A percentile compares a stretch with the other conserved stretches of the same genome.
These are phyloP conservation scores for Penicillium sp. DNA, from an alignment of 2,329 filamentous ascomycete genomes.

Conservation along the genomic window DNA sequence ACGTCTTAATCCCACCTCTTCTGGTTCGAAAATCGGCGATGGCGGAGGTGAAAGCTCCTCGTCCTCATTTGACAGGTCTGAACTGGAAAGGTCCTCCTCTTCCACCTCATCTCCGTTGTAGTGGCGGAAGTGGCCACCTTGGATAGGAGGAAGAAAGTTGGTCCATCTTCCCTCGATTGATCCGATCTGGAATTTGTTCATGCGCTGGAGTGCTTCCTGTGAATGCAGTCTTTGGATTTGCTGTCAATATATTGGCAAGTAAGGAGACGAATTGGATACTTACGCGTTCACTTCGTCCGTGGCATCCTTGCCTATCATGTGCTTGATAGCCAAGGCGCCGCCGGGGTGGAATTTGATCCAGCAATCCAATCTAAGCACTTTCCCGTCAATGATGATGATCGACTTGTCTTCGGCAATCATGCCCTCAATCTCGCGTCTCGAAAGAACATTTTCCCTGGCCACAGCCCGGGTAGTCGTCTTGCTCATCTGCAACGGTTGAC, in stretches of 20 bases:
- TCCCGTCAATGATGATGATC: constrained; percentile 75
- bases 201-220: constrained; percentile 67
- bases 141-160: constrained; percentile 88
- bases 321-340: constrained; percentile 79
- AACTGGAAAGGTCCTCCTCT: constrained; percentile 33
- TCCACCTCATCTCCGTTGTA: constrained; percentile 48
- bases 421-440: constrained; percentile 60
- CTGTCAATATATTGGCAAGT: not conserved
- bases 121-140: constrained; percentile 74
- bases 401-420: constrained; percentile 75
- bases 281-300: constrained; percentile 90
- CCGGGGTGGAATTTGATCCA: constrained; percentile 91
- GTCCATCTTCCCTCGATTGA: constrained; percentile 75
- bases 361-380: constrained; percentile 78
- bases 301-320: constrained; percentile 89
- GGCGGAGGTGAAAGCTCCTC: constrained; percentile 53
- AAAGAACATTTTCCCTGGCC: constrained; percentile 18
- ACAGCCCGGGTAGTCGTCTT: not conserved
- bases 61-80: constrained; percentile 46
- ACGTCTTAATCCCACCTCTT: not conserved
- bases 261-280: constrained; percentile 32
- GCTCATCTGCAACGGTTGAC: not conserved
- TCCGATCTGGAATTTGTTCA: constrained; percentile 81
- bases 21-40: constrained; percentile 60
- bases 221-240: constrained; percentile 71